phyloP scores from a whole-genome alignment of 2,329 filamentous ascomycete species.

The Cercospora brassicicola region DNA sequence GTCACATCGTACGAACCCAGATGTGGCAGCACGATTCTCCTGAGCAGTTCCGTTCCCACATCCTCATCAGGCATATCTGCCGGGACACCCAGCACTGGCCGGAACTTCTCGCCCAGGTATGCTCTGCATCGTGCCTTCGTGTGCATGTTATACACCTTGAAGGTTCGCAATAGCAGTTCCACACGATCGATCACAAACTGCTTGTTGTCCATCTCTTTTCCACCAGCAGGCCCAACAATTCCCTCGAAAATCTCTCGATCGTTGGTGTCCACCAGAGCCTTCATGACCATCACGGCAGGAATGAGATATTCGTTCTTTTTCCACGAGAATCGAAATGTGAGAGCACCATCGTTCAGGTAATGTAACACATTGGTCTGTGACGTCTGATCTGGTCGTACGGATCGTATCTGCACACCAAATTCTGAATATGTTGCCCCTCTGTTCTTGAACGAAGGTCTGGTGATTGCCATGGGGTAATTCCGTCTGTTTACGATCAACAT shows the following conservation, averaged over 20 bases:
- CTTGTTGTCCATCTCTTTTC: constrained; percentile 78
- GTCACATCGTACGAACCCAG: constrained; percentile 83
- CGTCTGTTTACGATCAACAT: constrained; percentile 85
- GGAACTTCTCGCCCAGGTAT: constrained; percentile 88
- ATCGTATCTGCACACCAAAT: constrained; percentile 87
- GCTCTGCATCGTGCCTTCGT: constrained; percentile 77
- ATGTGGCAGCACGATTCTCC: constrained; percentile 87
- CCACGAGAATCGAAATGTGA: constrained; percentile 97
- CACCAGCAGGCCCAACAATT: constrained; percentile 75
- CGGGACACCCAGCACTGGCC: constrained; percentile 79
- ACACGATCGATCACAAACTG: constrained; percentile 89
- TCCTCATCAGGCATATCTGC: constrained; percentile 84
- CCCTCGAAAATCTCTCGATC: constrained; percentile 94
- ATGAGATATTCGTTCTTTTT: constrained; percentile 96
- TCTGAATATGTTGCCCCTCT: constrained; percentile 85
- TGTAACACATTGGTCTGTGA: constrained; percentile 97
- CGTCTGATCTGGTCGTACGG: constrained; percentile 92
- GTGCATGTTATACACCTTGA: constrained; percentile 86
- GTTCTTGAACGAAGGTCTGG: constrained; percentile 83
- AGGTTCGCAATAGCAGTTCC: constrained; percentile 86
- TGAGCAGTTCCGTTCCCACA: constrained; percentile 85
- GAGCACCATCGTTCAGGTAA: constrained; percentile 91
- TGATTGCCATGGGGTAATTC: constrained; percentile 94
- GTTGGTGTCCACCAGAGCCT: constrained; percentile 92
- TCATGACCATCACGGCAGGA: constrained; percentile 93